These are phyloP conservation scores for Papiliotrema fonsecae DNA, from an alignment of 1,284 basidiomycete species.

Conservation along the genomic window DNA sequence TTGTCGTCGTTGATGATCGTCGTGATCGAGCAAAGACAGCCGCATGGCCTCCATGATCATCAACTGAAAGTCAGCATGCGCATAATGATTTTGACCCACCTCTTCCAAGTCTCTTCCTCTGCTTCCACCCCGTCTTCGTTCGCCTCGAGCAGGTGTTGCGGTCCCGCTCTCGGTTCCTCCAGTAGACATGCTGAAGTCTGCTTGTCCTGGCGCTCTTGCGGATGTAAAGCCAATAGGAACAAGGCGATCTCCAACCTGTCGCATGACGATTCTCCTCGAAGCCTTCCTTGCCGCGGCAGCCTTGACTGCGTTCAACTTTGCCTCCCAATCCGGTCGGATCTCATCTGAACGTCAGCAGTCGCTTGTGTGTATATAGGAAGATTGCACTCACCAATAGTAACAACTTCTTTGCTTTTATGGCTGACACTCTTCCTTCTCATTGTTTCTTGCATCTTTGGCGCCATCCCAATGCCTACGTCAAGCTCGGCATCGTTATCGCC, in stretches of 20 bases:
- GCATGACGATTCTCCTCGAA: conserved; percentile 94
- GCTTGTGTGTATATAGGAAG: neutral
- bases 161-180: conserved; percentile 3
- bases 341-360: conserved; percentile 60
- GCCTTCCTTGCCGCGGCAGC: conserved; percentile 83
- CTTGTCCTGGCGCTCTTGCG: conserved; percentile 42
- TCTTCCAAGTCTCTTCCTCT: conserved; percentile 79
- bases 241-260: conserved; percentile 93
- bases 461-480: conserved; percentile 31
- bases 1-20: conserved; percentile 50
- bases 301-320: conserved; percentile 80
- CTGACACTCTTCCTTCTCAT: conserved; percentile 50
- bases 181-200: conserved; percentile 43
- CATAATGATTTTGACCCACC: conserved; percentile 52
- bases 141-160: conserved; percentile 13
- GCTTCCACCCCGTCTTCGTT: conserved; percentile 48
- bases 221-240: conserved; percentile 90
- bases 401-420: conserved; percentile 62
- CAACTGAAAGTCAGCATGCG: conserved; percentile 54
- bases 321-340: conserved; percentile 92
- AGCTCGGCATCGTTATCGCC: conserved; percentile 23
- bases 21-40: conserved; percentile 83
- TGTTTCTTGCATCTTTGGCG: conserved; percentile 35
- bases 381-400: conserved; percentile 73
- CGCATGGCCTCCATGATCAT: conserved; percentile 99